These are phyloP conservation scores for Xylaria castorea DNA, from an alignment of 495 filamentous ascomycete genomes.

Conservation along the genomic window DNA sequence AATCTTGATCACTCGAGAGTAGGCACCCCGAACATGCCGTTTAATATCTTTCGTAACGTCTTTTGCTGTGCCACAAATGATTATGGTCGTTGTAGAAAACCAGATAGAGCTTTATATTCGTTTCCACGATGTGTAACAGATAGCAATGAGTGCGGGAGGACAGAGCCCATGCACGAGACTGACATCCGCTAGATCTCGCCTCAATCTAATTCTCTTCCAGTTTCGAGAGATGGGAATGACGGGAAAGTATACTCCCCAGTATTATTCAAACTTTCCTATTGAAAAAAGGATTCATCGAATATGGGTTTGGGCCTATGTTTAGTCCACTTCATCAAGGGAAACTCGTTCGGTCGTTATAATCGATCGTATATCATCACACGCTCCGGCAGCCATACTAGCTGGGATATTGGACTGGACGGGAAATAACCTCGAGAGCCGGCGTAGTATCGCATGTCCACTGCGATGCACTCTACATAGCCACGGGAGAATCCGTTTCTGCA, in stretches of 20 bases:
- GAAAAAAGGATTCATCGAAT: background rate
- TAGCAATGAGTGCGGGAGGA: background rate
- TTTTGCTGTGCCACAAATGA: background rate
- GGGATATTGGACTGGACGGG: background rate
- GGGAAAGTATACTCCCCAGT: background rate
- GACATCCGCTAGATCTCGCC: background rate
- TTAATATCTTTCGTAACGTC: background rate
- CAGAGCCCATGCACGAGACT: background rate
- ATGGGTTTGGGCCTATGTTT: background rate
- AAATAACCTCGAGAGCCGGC: background rate
- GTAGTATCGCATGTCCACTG: background rate
- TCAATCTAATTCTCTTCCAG: background rate
- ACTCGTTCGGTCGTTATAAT: background rate
- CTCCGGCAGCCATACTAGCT: background rate
- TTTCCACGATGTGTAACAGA: background rate
- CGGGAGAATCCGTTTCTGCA: background rate
- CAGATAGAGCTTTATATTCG: background rate
- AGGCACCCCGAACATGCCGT: background rate
- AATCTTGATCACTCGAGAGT: background rate
- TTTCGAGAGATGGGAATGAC: background rate
- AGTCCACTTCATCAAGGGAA: background rate
- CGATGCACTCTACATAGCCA: background rate
- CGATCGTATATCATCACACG: background rate
- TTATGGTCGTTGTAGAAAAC: background rate
- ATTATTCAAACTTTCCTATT: background rate